Conservation (phyloP, 108 stramenopile species). For the Nannochloropsis gaditana region DNA sequence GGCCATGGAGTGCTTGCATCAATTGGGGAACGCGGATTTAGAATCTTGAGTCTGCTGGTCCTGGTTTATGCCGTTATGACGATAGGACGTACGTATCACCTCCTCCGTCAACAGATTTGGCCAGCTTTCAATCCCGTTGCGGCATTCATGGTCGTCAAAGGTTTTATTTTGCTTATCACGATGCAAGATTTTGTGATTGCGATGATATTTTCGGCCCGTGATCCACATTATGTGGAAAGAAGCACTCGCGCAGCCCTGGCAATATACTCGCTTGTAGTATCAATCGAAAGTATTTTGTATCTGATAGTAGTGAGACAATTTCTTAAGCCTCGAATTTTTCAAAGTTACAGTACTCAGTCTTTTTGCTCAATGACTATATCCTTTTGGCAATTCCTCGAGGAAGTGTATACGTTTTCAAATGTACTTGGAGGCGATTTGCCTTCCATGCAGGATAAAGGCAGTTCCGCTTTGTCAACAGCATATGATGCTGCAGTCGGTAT, state of each 20-base stretch:
- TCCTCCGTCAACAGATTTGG: neutral
- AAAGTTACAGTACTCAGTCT: neutral
- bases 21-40: constrained; percentile 1
- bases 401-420: neutral
- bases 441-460: neutral
- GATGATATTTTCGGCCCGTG: neutral
- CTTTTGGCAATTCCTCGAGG: neutral
- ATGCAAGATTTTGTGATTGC: constrained; percentile 12
- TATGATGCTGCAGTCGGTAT: no score
- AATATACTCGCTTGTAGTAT: neutral
- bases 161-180: neutral
- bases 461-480: neutral
- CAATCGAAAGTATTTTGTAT: neutral
- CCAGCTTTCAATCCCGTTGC: constrained; percentile 1
- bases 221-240: neutral
- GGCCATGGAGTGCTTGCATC: neutral
- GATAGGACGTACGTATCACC: constrained; percentile 3
- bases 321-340: neutral
- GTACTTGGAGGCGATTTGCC: neutral
- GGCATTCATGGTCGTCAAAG: constrained; percentile 1
- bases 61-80: neutral
- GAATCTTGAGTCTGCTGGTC: neutral
- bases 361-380: neutral
- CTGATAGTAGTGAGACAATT: neutral
- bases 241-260: neutral